Base-by-base conservation (phyloP, 331 rosid genomes). In the Acacia pycnantha region DNA sequence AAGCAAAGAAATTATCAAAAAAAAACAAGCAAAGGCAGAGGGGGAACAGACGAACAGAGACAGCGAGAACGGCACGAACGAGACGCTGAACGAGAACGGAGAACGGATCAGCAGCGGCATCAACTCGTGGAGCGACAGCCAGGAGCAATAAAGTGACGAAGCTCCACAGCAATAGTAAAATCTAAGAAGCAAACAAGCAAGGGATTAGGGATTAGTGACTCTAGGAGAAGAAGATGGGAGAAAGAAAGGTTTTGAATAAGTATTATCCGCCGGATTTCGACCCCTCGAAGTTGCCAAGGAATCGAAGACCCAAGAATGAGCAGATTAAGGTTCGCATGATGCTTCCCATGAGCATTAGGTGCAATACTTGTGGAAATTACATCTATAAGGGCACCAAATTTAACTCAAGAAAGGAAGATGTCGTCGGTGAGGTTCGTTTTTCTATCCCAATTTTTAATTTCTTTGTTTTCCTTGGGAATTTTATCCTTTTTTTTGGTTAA, bases 311-410 rank as follows among this genome's bases (percentile, higher is more conserved):
- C 2, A 93, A 90, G 84, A 95, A 95, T 46, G 91, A 90, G 71
- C 98, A 95, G 77, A 93, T 95, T 33, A 95, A 95, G 86, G 92
- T 95, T 21, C 97, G 97, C 12, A 95, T 95, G 97, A 95, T 93
- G 98, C 97, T 95, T 84, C 97, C 98, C 27, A 95, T 95, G 97
- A 95, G 97, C 84, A 95, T 95, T 40, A 89, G 97, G n/a, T 95
- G 97, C 92, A 90, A 90, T 50, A 93, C 98, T 0, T 93, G 98
- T 1, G 98, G 97, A 0, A 95, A 91, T 82, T 95, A 93, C 75
- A 95, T 93, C 79, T 93, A 93, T 85, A 93, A 95, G 44, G 97
- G 98, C 19, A 95, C 97, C 75, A 95, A 95, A 51, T 93, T 93
- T 80, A 95, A 95, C 48, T 95, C 98, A 9, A 85, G 98, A 24